phyloP scores from a whole-genome alignment of 2,329 filamentous ascomycete genomes.

The Aureobasidium namibiae region DNA sequence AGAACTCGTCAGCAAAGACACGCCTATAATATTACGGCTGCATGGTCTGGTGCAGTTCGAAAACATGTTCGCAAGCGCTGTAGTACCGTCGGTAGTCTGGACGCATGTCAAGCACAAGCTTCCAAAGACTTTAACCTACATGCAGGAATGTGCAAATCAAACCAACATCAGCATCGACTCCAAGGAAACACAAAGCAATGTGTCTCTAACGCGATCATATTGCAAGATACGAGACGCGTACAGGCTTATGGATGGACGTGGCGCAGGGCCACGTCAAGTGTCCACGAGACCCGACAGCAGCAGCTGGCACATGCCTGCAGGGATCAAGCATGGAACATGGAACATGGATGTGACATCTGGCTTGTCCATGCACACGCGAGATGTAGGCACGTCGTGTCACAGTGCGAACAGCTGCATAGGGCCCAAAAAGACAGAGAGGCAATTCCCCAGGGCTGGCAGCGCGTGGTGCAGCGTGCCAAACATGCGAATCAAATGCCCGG shows the following conservation, averaged over 20 bases:
- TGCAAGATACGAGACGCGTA: not conserved
- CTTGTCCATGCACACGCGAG: not conserved
- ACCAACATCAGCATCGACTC: not conserved
- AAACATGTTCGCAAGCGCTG: not conserved
- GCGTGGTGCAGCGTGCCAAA: not conserved
- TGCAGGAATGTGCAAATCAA: not conserved
- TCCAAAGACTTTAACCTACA: not conserved
- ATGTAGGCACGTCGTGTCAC: constrained; percentile 8
- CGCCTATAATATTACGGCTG: not conserved
- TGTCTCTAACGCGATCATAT: not conserved
- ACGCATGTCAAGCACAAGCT: not conserved
- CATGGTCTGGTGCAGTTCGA: not conserved
- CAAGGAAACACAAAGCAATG: constrained; percentile 1
- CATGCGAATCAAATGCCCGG: not conserved
- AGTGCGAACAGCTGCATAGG: not conserved
- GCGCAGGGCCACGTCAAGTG: not conserved
- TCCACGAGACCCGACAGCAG: not conserved
- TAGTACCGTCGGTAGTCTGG: not conserved
- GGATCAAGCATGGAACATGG: not conserved
- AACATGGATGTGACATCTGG: not conserved
- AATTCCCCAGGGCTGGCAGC: not conserved
- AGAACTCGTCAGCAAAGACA: not conserved
- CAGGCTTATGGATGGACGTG: not conserved
- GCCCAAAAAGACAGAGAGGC: not conserved
- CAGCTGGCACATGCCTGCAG: not conserved